A percentile compares a stretch with the other conserved stretches of the same genome.
Conservation (phyloP, 2,329 filamentous ascomycete genomes). For the Chrysoporthe puriensis region DNA sequence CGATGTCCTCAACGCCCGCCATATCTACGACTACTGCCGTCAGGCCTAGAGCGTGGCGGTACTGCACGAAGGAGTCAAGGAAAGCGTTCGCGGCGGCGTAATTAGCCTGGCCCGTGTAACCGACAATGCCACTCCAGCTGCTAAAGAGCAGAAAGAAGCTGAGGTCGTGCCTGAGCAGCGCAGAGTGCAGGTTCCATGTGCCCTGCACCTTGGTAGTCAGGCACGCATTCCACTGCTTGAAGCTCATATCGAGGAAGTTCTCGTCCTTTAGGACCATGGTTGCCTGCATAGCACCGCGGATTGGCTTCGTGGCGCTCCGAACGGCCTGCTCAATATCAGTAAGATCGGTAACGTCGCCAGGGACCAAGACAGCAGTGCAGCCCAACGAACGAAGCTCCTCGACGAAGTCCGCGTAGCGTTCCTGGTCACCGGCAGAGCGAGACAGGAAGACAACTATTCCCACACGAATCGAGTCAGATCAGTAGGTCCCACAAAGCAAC, state of each 20-base stretch:
- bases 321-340: slow-evolving; percentile 8
- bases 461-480: not conserved
- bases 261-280: slow-evolving; percentile 19
- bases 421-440: slow-evolving; percentile 1
- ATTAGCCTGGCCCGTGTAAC: slow-evolving; percentile 19
- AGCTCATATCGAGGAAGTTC: slow-evolving; percentile 32
- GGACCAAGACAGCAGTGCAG: slow-evolving; percentile 12
- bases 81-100: slow-evolving; percentile 41
- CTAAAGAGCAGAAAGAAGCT: slow-evolving; percentile 18
- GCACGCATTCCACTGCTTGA: slow-evolving; percentile 36
- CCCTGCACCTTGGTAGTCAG: slow-evolving; percentile 28
- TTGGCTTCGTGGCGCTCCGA: not conserved
- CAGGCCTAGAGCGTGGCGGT: slow-evolving; percentile 38
- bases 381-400: slow-evolving; percentile 7
- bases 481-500: not conserved
- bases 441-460: slow-evolving; percentile 12
- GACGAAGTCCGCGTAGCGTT: slow-evolving; percentile 1
- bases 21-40: slow-evolving; percentile 43
- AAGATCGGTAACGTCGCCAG: slow-evolving; percentile 5
- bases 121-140: slow-evolving; percentile 9
- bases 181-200: slow-evolving; percentile 22
- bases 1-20: slow-evolving; percentile 37
- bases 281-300: slow-evolving; percentile 14
- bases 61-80: slow-evolving; percentile 41
- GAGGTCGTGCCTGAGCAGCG: slow-evolving; percentile 37